Base-by-base conservation (phyloP, 176 grass and related monocot genomes). In the Hordeum vulgare region DNA sequence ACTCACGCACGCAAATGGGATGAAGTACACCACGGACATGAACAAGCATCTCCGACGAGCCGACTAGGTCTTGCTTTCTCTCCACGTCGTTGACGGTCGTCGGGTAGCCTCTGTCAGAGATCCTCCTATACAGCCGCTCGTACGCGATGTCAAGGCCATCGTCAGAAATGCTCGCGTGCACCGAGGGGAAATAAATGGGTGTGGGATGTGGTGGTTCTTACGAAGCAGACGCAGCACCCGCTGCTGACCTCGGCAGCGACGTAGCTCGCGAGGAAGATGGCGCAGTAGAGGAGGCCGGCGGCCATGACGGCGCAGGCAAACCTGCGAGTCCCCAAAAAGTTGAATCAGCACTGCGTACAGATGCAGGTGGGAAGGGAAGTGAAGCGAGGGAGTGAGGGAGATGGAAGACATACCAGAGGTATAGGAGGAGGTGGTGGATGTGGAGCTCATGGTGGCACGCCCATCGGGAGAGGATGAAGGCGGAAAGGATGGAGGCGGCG, bases 401-500 rank as follows among this genome's bases (percentile, higher is more conserved):
- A 24, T 6, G 6, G 20, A 26, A 3, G 3, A 5, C 56, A 23
- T 67, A 91, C 89, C 92, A 94, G 31, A 90, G 86, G 29, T 81
- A 89, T 9, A 61, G 77, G 53, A 94, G 81, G 26, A 94, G 86
- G 53, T 65, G 4, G 13, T 82, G 39, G 72, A 91, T 31, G 66
- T 82, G 73, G 76, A 86, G 71, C 3, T 67, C 37, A 21, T 86
- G 89, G 29, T 85, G 84, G 34, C 84, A 84, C 49, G 54, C 66
- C 89, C 92, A 94, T 18, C 78, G 81, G 49, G 82, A 89, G 80
- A 94, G 72, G 71, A n/a, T n/a, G n/a, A n/a, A n/a, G n/a, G n/a
- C n/a, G n/a, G n/a, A n/a, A n/a, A n/a, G n/a, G n/a, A 89, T 74
- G 89, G 89, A 94, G 1, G 87, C 58, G 58, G 89, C 86, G 66